A percentile compares a stretch with the other conserved stretches of the same genome.
phyloP scores from a whole-genome alignment of 1,139 yeast species.

The Sugiyamaella japonica region DNA sequence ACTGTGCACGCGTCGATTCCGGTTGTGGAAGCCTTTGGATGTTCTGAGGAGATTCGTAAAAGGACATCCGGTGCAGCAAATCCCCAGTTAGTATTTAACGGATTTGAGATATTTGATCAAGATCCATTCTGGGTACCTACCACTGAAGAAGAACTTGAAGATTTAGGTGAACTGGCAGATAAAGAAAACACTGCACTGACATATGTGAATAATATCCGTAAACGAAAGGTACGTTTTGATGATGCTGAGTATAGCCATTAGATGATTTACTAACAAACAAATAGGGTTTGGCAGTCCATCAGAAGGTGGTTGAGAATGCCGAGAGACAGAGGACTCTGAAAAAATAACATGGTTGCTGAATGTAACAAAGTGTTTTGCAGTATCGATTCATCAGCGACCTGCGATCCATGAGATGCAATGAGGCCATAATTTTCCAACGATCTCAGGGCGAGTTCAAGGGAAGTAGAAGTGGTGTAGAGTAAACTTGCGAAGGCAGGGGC shows the following conservation, averaged over 20 bases:
- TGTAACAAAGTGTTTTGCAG: too few relatives aligned
- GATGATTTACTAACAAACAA: neutral
- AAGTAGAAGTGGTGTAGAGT: too few relatives aligned
- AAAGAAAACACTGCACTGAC: slow-evolving; percentile 84
- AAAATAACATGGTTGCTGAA: neutral
- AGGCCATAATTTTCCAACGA: too few relatives aligned
- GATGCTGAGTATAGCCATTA: neutral
- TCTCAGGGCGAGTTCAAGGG: too few relatives aligned
- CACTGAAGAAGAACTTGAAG: slow-evolving; percentile 94
- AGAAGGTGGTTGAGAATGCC: slow-evolving; percentile 85
- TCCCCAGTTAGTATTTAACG: slow-evolving; percentile 90
- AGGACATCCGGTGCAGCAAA: slow-evolving; percentile 96
- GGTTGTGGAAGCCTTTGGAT: slow-evolving; percentile 95
- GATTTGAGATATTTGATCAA: slow-evolving; percentile 79
- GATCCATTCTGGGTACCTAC: slow-evolving; percentile 99
- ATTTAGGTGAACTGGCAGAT: slow-evolving; percentile 89
- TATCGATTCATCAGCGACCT: neutral
- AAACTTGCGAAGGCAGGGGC: too few relatives aligned
- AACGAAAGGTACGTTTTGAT: slow-evolving; percentile 67
- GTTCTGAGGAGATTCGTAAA: slow-evolving; percentile 91
- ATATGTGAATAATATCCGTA: slow-evolving; percentile 79
- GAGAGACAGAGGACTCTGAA: slow-evolving; percentile 80
- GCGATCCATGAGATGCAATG: too few relatives aligned
- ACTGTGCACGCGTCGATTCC: slow-evolving; percentile 84
- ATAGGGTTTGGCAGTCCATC: slow-evolving; percentile 83